phyloP scores from a whole-genome alignment of 768 basidiomycete genomes.

The Phlegmacium glaucopus region DNA sequence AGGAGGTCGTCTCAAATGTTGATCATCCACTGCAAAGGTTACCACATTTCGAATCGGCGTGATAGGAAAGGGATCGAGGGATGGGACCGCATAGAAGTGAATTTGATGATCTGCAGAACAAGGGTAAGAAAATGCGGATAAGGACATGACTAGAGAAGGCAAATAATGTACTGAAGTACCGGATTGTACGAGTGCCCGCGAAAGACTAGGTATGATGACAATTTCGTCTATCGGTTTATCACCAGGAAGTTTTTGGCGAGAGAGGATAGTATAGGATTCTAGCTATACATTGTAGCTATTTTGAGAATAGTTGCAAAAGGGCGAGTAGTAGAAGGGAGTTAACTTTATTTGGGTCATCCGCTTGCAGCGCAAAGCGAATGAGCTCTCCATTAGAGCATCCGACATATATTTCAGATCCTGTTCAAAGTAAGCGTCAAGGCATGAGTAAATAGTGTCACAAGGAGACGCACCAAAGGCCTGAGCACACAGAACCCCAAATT shows the following conservation, averaged over 20 bases:
- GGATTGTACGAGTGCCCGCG: conserved; percentile 70
- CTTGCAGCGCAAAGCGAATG: conserved; percentile 72
- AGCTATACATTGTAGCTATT: too few species aligned
- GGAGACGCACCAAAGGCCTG: conserved; percentile 55
- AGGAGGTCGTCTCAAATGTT: conserved; percentile 52
- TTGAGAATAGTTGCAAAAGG: too few species aligned
- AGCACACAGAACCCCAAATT: conserved; percentile 40
- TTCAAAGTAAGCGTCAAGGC: background rate
- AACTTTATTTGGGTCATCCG: conserved; percentile 49
- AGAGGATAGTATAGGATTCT: conserved; percentile 63
- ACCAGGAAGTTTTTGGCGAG: conserved; percentile 65
- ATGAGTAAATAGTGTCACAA: background rate
- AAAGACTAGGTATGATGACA: conserved; percentile 71
- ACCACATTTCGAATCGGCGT: conserved; percentile 81
- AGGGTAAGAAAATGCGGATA: background rate
- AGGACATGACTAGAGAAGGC: conserved; percentile 1
- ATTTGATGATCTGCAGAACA: conserved; percentile 54
- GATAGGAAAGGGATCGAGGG: conserved; percentile 71
- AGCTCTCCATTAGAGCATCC: conserved; percentile 86
- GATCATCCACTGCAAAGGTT: conserved; percentile 80
- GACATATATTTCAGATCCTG: conserved; percentile 83
- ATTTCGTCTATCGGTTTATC: conserved; percentile 79
- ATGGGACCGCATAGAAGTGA: conserved; percentile 78
- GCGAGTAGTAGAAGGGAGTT: background rate
- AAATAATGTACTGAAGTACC: conserved; percentile 41